Base-by-base conservation (phyloP, 139 green algal species). In the Volvox reticuliferus region DNA sequence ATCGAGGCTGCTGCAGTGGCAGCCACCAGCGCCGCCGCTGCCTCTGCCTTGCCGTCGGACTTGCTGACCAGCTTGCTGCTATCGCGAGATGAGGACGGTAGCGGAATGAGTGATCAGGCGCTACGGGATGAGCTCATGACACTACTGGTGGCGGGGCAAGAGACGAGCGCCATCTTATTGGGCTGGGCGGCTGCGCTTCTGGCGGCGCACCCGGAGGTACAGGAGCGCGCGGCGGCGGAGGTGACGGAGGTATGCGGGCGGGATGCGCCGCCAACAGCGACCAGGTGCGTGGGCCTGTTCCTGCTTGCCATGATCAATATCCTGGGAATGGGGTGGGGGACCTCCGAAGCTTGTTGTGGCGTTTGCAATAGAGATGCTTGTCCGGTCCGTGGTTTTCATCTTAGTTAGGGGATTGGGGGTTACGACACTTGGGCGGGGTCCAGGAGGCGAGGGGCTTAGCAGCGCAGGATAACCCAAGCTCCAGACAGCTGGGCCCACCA, bases 121-220 rank as follows among this genome's bases (percentile, higher is more conserved):
- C 92, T 98, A 81, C 93, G 97, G 0, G 97, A 99, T 76, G 97
- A 99, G 94, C 88, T 97, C 22, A 97, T 98, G 96, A 98, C 97
- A 24, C 88, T 98, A 89, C 93, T 98, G 86, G 93, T 98, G 80
- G 97, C 97, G 12, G 97, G 97, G 1, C 86, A 99, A 90, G 97
- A 99, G 92, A 99, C 97, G 1, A 95, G 91, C 12, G 97, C 97
- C 67, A 99, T 99, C 44, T 84, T 97, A 35, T 95, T 99, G 69
- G 94, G 91, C 36, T 99, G 97, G 97, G 89, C 93, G 1, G 92
- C 89, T 26, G 94, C 95, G 14, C 89, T 97, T 30, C 93, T 99
- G 83, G 96, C 97, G 2, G 77, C 92, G n/a, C 86, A 98, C 86
- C 96, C 96, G 2, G 84, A 92, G 17, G 84, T 92, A 44, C 96